Base-by-base conservation (phyloP, 2,329 filamentous ascomycete species). In the Fusarium liriodendri region DNA sequence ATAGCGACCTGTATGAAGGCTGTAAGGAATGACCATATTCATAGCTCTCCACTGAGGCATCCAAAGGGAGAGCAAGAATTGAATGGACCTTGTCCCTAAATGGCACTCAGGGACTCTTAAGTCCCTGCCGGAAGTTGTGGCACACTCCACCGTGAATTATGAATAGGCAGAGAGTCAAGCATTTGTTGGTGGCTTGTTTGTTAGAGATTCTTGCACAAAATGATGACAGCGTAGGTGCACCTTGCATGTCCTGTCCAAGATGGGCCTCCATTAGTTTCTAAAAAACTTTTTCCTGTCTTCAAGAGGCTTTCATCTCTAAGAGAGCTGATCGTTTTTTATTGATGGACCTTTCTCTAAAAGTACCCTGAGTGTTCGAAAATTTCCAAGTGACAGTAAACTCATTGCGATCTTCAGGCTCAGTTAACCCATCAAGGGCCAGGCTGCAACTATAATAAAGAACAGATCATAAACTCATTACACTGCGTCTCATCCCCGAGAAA, bases 261-360 rank as follows among this genome's bases (percentile, higher is more conserved):
- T 9, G 2, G 37, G 10, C 8, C 18, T 6, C 9, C 2, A n/a
- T 2, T n/a, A 40, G 2, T 11, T 40, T 9, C 5, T 11, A 5
- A 10, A n/a, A n/a, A 6, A 5, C 5, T n/a, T 1, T 6, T 8
- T 18, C 1, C 9, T 40, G 18, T 9, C 9, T 40, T 1, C 11
- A n/a, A 8, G 18, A 38, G 18, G 9, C 4, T n/a, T 38, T n/a
- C 8, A 18, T 16, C 6, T 16, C 35, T 18, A 8, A 0, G 6
- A 18, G 16, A 37, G 35, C 5, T 16, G 35, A 6, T 16, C 8
- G 2, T 37, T 37, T 18, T 37, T 4, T 18, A 8, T 6, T 37
- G 18, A 3, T 35, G 4, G 16, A 16, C 22, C 4, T 32, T 11
- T 32, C 11, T 2, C 9, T 35, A 14, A 6, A 16, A 7, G 6